These are phyloP conservation scores for Coniferiporia sulphurascens DNA, from an alignment of 1,284 basidiomycete species.

Conservation along the genomic window DNA sequence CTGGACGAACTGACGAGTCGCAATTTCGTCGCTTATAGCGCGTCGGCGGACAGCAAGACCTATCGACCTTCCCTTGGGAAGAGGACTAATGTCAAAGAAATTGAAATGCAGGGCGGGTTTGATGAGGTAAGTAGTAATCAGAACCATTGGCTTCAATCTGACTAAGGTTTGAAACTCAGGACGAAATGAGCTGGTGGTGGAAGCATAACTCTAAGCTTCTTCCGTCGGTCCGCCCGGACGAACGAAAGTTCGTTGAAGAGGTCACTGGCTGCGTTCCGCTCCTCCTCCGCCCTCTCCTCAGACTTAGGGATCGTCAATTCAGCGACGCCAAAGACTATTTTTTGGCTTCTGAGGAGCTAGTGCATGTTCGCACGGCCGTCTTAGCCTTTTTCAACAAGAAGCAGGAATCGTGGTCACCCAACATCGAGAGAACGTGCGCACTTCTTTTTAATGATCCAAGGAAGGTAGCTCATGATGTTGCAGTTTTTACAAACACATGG, in stretches of 20 bases:
- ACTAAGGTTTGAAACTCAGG: not conserved
- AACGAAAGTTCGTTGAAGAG: constrained; percentile 13
- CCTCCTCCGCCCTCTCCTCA: constrained; percentile 11
- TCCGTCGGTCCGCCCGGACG: constrained; percentile 11
- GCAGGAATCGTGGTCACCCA: constrained; percentile 7
- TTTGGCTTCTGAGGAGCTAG: constrained; percentile 11
- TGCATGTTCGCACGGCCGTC: constrained; percentile 7
- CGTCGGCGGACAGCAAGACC: constrained; percentile 10
- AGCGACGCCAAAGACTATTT: constrained; percentile 10
- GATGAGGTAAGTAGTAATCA: constrained; percentile 6
- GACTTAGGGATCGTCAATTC: constrained; percentile 12
- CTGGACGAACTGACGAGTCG: constrained; percentile 10
- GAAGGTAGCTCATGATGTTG: not conserved
- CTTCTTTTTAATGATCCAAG: not conserved
- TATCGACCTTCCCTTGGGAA: constrained; percentile 2
- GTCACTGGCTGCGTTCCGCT: constrained; percentile 14
- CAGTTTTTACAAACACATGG: constrained; percentile 16
- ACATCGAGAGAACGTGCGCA: constrained; percentile 7
- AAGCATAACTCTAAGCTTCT: constrained; percentile 10
- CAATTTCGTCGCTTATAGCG: constrained; percentile 13
- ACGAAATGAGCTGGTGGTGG: constrained; percentile 18
- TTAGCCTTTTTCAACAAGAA: constrained; percentile 8
- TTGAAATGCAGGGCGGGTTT: constrained; percentile 9
- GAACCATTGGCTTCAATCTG: not conserved
- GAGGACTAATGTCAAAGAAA: constrained; percentile 8